Conservation (phyloP, 2,329 filamentous ascomycete genomes). For the Aspergillus tanneri region DNA sequence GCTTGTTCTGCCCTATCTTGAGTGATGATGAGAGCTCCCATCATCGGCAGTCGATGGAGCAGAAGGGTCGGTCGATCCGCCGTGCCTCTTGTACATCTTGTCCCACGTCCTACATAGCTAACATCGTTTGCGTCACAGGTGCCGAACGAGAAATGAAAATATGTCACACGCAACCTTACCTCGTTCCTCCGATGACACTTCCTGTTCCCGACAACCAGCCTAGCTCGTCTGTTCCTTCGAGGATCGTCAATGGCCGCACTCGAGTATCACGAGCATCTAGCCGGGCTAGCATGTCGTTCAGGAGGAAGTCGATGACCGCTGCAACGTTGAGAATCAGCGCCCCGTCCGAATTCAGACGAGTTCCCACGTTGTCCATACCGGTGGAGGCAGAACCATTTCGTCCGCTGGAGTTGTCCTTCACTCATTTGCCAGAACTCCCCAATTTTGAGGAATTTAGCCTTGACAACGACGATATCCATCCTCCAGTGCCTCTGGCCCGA, state of each 20-base stretch:
- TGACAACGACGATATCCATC: constrained; percentile 24
- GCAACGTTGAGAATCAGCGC: constrained; percentile 37
- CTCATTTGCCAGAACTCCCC: constrained; percentile 44
- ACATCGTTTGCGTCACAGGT: constrained; percentile 26
- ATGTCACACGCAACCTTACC: constrained; percentile 47
- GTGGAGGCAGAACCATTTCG: constrained; percentile 26
- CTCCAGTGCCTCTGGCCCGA: constrained; percentile 19
- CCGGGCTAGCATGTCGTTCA: constrained; percentile 43
- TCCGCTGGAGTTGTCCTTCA: constrained; percentile 50
- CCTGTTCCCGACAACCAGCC: constrained; percentile 44
- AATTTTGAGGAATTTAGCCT: constrained; percentile 42
- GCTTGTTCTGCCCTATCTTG: constrained; percentile 34
- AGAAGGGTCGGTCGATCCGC: constrained; percentile 18
- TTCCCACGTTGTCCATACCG: constrained; percentile 28
- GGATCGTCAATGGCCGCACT: constrained; percentile 40
- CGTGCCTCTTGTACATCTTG: background rate
- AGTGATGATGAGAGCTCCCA: constrained; percentile 26
- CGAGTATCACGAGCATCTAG: constrained; percentile 41
- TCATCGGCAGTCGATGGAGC: constrained; percentile 24
- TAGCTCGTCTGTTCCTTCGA: constrained; percentile 40
- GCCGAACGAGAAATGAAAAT: constrained; percentile 46
- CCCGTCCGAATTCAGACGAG: constrained; percentile 44
- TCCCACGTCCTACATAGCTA: constrained; percentile 2
- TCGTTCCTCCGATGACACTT: constrained; percentile 49
- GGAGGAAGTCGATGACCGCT: constrained; percentile 33